Base-by-base conservation (phyloP, 2,329 filamentous ascomycete species). In the Purpureocillium takamizusanense region DNA sequence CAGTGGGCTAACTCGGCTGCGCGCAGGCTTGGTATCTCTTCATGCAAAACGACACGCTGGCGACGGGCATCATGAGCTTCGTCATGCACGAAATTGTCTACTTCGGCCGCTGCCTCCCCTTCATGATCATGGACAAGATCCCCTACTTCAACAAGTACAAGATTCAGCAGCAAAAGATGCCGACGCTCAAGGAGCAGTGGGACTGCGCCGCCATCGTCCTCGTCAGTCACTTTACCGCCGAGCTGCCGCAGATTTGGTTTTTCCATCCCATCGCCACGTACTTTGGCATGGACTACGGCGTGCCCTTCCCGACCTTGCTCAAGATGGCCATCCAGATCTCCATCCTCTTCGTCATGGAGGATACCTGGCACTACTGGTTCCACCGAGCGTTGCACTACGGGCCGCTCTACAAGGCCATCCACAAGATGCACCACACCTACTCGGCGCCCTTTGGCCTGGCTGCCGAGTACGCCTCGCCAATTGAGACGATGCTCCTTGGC, bases 351-450 rank as follows among this genome's bases (percentile, higher is more conserved):
- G 76, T 97, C 42, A 66, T 95, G 55, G 92, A 98, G 65, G 92
- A 98, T 64, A 71, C 90, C 49, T 98, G 92, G 92, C 92, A 98
- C 67, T 98, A 98, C 74, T 97, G 89, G 81, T 80, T 79, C 50
- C 92, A 98, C 69, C 87, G 92, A 51, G 78, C 76, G 32, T 79
- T 98, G 66, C 92, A 98, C 73, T 94, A 87, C 70, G 89, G 86
- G 16, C 86, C 88, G 30, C 80, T 98, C 6, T 98, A 98, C 79
- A 94, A 88, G 72, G 77, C 81, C 56, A 86, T 98, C 54, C 92
- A 98, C 77, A 98, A 98, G 72, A 89, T 98, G 52, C 92, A 98
- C 70, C 92, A 98, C 72, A 90, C 92, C 56, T 98, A 98, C 72
- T 95, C 88, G 29, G 92, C 92, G 11, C 92, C 92, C 14, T 98